Evolutionary conservation across 2,329 filamentous ascomycete species (phyloP), one percentile per base, ranked within the genome.

Genomic region (Cucurbitaria berberidis): DNA sequence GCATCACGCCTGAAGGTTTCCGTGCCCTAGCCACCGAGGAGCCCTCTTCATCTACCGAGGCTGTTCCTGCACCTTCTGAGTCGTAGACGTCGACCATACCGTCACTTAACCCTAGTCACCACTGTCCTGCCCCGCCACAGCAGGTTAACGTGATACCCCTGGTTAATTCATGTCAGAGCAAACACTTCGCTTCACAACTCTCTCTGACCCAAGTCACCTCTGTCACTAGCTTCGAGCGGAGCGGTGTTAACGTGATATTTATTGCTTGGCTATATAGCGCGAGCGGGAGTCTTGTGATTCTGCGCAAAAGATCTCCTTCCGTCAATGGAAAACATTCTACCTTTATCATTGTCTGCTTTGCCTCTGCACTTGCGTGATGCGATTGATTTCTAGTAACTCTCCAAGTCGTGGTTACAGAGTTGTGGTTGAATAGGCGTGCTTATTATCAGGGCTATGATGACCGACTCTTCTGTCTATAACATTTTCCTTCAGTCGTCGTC

Each of bases 1-100:
- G 86, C 51, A 87, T 98, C 45, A 91, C 90, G 0, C 76, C 95
- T 11, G 89, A 96, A 60, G 91, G 89, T 5, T 90, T 98, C 72
- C 84, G 88, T 62, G 92, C 92, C 9, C 57, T 75, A 3, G 59
- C 48, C 15, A 49, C 63, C 7, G 59, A 51, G 18, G 57, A 55
- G 24, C 48, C 47, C 21, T 39, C 24, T 16, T 30, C 41, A 9
- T 26, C 34, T 11, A 8, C 30, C 16, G 27, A 50, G 29, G 41
- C 57, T n/a, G 53, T 60, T 24, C 48, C 63, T 5, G 59, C 53
- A 41, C 55, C 52, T 38, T 36, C 59, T 26, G 58, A 55, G 44
- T 52, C 55, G 15, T 66, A 53, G 30, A 35, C 5, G 9, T 18
- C 16, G 21, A 15, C 36, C 3, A 22, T 19, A 40, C 15, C 16